phyloP scores from a whole-genome alignment of 2,329 filamentous ascomycete genomes.

The Ophiostoma pallidulum region DNA sequence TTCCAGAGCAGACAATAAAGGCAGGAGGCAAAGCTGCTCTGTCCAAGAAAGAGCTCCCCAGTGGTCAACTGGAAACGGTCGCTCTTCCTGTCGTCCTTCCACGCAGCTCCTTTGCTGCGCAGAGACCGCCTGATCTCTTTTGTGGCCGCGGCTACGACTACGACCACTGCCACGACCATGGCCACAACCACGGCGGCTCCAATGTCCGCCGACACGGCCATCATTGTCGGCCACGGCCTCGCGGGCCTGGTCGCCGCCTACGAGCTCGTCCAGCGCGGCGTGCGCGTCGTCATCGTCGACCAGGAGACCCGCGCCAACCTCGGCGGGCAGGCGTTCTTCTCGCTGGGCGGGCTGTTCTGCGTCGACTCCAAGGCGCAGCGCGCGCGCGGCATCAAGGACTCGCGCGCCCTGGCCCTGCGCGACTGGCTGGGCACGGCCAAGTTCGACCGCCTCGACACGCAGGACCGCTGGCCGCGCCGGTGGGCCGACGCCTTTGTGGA shows the following conservation, averaged over 20 bases:
- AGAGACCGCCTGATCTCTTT: too few species aligned
- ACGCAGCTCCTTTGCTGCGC: too few species aligned
- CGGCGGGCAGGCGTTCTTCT: slow-evolving; percentile 56
- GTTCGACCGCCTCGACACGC: slow-evolving; percentile 44
- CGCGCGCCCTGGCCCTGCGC: slow-evolving; percentile 44
- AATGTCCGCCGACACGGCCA: slow-evolving; percentile 30
- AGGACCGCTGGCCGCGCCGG: slow-evolving; percentile 48
- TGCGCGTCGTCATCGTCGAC: slow-evolving; percentile 45
- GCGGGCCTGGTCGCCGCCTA: slow-evolving; percentile 51
- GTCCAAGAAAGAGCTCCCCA: too few species aligned
- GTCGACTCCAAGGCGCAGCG: slow-evolving; percentile 49
- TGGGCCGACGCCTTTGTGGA: slow-evolving; percentile 58
- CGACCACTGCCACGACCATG: too few species aligned
- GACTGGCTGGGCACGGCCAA: slow-evolving; percentile 50
- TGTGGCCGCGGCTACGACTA: too few species aligned
- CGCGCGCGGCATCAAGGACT: slow-evolving; percentile 48
- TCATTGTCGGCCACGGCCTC: slow-evolving; percentile 48
- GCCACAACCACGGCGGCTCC: too few species aligned
- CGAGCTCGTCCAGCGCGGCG: slow-evolving; percentile 41
- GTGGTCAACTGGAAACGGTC: too few species aligned
- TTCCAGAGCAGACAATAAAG: too few species aligned
- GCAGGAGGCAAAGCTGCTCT: too few species aligned
- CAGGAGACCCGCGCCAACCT: slow-evolving; percentile 48
- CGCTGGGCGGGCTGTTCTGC: slow-evolving; percentile 51
- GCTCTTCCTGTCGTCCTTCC: too few species aligned